Evolutionary conservation across 2,329 filamentous ascomycete genomes (phyloP), one percentile per base, ranked within the genome.

Genomic region (Diplodia sapinea): DNA sequence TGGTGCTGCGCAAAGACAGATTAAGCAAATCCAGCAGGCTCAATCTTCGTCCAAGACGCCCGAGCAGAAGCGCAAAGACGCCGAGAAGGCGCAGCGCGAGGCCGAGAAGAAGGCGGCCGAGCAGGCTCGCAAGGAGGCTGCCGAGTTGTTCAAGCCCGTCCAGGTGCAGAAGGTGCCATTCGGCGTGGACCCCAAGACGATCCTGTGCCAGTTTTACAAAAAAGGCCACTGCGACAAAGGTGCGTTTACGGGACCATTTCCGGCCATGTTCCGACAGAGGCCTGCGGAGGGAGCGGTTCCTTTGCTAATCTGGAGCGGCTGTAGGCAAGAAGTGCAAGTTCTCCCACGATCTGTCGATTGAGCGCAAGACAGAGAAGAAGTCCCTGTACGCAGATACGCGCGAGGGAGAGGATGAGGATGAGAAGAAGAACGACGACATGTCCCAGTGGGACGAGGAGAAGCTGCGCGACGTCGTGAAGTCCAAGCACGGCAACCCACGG

Each of bases 401-500:
- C 75, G 88, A 88, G 67, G 86, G 87, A 13, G 91, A 93, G 66
- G 89, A 91, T 66, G 87, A 87, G 71, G 87, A 87, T 66, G 81
- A 81, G 62, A 96, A 95, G 84, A 94, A 95, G 83, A 87, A 88
- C 73, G 95, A 99, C 80, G 95, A 92, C 2, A 97, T 96, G 79
- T 93, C 92, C 40, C 91, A 97, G 76, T 99, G 95, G 95, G 94
- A 98, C 77, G 96, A 99, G 79, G 94, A 96, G 79, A 97, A 98
- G 82, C 82, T 99, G 74, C 88, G 91, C 73, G 90, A 90, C 67
- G 95, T 99, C 43, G 93, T 99, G 29, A 74, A 96, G 78, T 96
- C 91, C 75, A 99, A 99, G 84, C 96, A 99, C 80, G 95, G 95
- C 64, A 99, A 99, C 80, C 95, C 96, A 69, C 89, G 90, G 78